phyloP scores from a whole-genome alignment of 2,329 filamentous ascomycete species.

The Coleophoma crateriformis region DNA sequence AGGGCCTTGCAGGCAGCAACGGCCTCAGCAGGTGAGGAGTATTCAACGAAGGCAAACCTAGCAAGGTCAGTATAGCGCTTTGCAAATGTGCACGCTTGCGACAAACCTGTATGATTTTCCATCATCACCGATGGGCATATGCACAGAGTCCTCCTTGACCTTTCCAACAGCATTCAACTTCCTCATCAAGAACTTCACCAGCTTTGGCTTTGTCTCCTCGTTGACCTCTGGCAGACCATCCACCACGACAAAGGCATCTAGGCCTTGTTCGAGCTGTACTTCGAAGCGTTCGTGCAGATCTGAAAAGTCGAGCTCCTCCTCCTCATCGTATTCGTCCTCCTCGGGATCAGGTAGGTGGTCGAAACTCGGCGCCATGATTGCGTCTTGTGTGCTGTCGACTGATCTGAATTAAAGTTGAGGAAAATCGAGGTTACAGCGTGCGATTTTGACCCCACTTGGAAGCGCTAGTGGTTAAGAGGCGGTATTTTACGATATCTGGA shows the following conservation, averaged over 20 bases:
- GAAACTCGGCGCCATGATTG: constrained; percentile 87
- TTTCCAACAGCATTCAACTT: constrained; percentile 84
- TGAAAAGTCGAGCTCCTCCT: constrained; percentile 92
- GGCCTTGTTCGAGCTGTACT: constrained; percentile 90
- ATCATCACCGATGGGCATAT: constrained; percentile 89
- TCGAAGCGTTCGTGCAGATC: constrained; percentile 93
- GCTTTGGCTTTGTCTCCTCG: constrained; percentile 87
- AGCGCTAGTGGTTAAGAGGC: background rate
- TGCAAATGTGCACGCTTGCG: constrained; percentile 2
- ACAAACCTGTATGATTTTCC: constrained; percentile 80
- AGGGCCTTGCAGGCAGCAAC: constrained; percentile 84
- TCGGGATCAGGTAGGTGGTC: constrained; percentile 89
- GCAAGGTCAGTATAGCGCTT: constrained; percentile 9
- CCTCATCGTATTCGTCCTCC: constrained; percentile 77
- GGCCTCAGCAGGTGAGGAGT: constrained; percentile 84
- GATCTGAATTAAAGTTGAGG: background rate
- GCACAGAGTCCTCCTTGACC: constrained; percentile 79
- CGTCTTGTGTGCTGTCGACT: constrained; percentile 5
- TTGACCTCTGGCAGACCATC: constrained; percentile 88
- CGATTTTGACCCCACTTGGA: background rate
- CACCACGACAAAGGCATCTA: constrained; percentile 93
- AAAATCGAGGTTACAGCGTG: background rate
- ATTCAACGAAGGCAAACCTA: constrained; percentile 97
- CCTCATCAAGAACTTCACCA: constrained; percentile 92
- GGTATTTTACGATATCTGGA: too few species aligned